Base-by-base conservation (phyloP, 1,139 yeast species). In the Pichia sp. region DNA sequence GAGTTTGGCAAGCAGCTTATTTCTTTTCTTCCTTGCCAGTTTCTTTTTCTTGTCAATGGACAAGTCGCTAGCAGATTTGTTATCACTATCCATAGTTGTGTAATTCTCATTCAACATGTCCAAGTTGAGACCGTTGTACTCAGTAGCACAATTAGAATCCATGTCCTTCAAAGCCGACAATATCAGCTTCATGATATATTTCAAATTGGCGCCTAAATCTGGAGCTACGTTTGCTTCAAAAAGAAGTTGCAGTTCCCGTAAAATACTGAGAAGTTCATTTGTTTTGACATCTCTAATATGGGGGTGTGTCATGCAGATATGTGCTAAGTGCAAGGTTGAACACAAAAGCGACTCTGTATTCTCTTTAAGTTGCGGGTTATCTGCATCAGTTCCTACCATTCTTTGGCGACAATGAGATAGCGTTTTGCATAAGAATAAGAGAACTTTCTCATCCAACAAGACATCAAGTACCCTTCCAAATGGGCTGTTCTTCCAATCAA, bases 281-380 rank as follows among this genome's bases (percentile, higher is more conserved):
- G 31, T 30, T 11, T 34, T 30, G 7, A 40, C 39, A 6, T 31
- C 29, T 3, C 14, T 27, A 5, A 41, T 26, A 26, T 50, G 44
- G 14, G 47, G 46, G 19, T 47, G 42, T 6, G 29, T 33, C 15
- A 52, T 23, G 5, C 68, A 69, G 29, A 80, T 64, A 50, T 85
- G 93, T 26, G 83, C 64, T 41, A 87, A 60, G 50, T 86, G 88
- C n/a, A 86, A 61, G 0, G 72, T 55, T 2, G 79, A 66, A 26
- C 73, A 75, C 16, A 83, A 49, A 19, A 84, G 58, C 2, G 72
- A 63, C 22, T 84, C 94, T 14, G 66, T 27, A 5, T 31, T 35
- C 23, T 35, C 44, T 22, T 35, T 38, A n/a, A 17, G 13, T 12
- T 30, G 26, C 10, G 22, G 13, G 9, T 10, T 17, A 7, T 3